These are phyloP conservation scores for Nakataea oryzae DNA, from an alignment of 2,329 filamentous ascomycete species.

Conservation along the genomic window DNA sequence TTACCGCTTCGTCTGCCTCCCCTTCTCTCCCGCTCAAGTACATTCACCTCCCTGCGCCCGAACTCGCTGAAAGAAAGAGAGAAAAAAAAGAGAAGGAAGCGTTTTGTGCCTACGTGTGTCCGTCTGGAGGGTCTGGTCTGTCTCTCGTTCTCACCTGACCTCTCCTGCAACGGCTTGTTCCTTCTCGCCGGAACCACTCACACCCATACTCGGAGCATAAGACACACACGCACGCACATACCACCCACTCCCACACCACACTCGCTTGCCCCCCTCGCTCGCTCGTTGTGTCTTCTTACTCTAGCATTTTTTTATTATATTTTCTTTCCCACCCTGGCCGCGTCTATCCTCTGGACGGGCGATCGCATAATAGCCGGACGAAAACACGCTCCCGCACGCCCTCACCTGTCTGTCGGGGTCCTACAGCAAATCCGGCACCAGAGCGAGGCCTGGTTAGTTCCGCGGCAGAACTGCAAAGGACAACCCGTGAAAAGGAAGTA, in stretches of 20 bases:
- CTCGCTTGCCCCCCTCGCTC: neutral
- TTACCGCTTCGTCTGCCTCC: conserved; percentile 4
- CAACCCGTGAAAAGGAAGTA: neutral
- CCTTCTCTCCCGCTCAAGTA: neutral
- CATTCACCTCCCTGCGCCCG: too few species aligned
- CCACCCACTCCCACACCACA: neutral
- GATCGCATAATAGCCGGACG: neutral
- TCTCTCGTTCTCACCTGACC: conserved; percentile 11
- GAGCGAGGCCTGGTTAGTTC: neutral
- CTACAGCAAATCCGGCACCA: neutral
- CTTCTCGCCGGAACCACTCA: neutral
- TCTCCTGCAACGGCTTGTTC: neutral
- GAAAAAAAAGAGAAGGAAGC: neutral
- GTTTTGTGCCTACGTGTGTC: neutral
- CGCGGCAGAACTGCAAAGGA: neutral
- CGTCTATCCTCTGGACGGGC: neutral
- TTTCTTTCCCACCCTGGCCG: neutral
- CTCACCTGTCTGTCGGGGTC: neutral
- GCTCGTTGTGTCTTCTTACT: neutral
- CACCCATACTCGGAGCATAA: neutral
- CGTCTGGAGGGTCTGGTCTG: conserved; percentile 4
- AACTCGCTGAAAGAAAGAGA: neutral
- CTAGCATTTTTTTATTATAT: neutral
- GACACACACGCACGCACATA: neutral
- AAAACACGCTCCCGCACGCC: neutral